A percentile compares a stretch with the other conserved stretches of the same genome.
phyloP scores from a whole-genome alignment of 306 rosid species.

The Quercus glauca region DNA sequence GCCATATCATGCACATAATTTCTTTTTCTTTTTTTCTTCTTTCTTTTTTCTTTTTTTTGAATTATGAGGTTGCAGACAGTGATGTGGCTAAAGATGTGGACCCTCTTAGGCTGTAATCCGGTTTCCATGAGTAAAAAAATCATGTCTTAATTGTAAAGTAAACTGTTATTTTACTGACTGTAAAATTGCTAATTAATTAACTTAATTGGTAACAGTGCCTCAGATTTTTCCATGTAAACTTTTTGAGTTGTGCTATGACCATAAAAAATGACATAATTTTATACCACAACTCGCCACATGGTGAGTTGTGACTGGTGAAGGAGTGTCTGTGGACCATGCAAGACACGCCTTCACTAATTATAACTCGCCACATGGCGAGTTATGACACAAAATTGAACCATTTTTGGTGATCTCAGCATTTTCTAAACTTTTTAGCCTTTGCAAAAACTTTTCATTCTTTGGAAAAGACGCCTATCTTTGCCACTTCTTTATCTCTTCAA shows the following conservation, averaged over 20 bases:
- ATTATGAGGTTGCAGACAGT: not conserved
- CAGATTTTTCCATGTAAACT: not conserved
- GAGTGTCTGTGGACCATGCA: too few species aligned
- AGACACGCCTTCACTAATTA: too few species aligned
- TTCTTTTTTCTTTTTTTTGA: not conserved
- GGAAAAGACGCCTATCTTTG: not conserved
- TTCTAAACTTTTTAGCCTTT: too few species aligned
- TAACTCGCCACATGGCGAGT: rapidly evolving
- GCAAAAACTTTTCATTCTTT: not conserved
- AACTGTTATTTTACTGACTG: not conserved
- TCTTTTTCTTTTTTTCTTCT: not conserved
- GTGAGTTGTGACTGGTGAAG: too few species aligned
- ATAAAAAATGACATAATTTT: too few species aligned
- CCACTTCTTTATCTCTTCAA: not conserved
- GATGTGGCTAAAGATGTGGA: not conserved
- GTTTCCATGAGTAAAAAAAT: not conserved
- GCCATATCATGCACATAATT: not conserved
- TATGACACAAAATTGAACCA: too few species aligned
- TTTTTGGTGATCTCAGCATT: too few species aligned
- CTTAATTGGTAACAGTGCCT: not conserved
- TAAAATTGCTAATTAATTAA: not conserved
- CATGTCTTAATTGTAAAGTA: not conserved
- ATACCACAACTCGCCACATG: too few species aligned
- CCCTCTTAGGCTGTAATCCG: not conserved
- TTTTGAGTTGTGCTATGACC: not conserved